Evolutionary conservation across 176 grass and related monocot genomes (phyloP).

Genomic region (Hsuehochloa calcarea): DNA sequence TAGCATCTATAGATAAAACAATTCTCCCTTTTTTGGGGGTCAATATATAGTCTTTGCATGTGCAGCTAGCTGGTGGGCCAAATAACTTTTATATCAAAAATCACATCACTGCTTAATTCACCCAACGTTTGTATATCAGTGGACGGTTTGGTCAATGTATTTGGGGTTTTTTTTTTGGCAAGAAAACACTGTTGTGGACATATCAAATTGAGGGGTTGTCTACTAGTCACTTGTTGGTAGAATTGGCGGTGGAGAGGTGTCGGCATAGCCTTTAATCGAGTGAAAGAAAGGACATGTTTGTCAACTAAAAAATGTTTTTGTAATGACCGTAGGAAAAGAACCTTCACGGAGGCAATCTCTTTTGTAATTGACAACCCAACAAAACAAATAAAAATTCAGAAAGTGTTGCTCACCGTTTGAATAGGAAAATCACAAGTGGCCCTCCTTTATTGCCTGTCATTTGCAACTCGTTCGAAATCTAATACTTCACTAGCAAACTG

Average conservation of each 20-base stretch:
- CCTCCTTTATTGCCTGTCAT: too few relatives aligned
- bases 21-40: background rate
- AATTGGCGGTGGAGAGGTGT: constrained; percentile 14
- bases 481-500: constrained; percentile 5
- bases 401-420: background rate
- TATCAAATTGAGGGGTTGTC: background rate
- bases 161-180: background rate
- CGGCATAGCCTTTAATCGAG: background rate
- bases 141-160: background rate
- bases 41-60: background rate
- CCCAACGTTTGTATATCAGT: background rate
- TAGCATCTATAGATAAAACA: background rate
- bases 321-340: constrained; percentile 11
- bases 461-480: too few relatives aligned
- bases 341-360: background rate
- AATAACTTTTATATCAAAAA: background rate
- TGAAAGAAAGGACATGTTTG: background rate
- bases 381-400: background rate
- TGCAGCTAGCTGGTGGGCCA: background rate
- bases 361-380: constrained; percentile 31
- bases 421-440: constrained; percentile 15
- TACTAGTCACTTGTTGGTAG: background rate
- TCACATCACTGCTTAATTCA: background rate
- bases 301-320: background rate
- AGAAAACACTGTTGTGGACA: background rate